phyloP scores from a whole-genome alignment of 2,329 filamentous ascomycete genomes.

The Sarocladium brachiariae region DNA sequence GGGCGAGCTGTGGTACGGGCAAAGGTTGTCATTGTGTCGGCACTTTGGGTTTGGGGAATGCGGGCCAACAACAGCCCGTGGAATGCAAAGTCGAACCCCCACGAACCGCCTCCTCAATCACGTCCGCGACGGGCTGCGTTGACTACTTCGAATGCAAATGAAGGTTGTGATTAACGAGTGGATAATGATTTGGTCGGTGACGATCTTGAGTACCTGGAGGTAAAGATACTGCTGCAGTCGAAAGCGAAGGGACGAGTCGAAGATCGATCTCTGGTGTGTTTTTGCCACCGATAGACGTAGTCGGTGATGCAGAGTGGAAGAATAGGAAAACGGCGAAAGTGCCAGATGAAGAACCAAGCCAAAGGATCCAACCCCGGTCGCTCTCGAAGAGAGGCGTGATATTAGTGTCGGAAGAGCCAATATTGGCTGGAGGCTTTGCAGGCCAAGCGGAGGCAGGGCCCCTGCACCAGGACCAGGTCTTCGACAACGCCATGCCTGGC shows the following conservation, averaged over 20 bases:
- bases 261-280: conserved; percentile 1
- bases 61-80: neutral
- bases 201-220: no score
- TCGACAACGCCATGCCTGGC: conserved; percentile 1
- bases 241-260: conserved; percentile 9
- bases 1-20: neutral
- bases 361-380: neutral
- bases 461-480: conserved; percentile 2
- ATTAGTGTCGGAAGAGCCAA: conserved; percentile 6
- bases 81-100: no score
- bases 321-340: neutral
- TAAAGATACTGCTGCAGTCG: no score
- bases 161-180: neutral
- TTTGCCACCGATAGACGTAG: neutral
- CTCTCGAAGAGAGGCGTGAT: neutral
- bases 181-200: no score
- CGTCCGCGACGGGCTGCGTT: neutral
- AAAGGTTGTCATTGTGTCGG: neutral
- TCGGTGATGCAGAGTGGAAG: neutral
- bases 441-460: neutral
- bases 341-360: neutral
- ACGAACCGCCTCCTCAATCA: neutral
- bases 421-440: conserved; percentile 1
- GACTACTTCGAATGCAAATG: no score
- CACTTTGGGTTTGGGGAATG: neutral